phyloP scores from a whole-genome alignment of 768 basidiomycete species.

The Auriculariales sp. region DNA sequence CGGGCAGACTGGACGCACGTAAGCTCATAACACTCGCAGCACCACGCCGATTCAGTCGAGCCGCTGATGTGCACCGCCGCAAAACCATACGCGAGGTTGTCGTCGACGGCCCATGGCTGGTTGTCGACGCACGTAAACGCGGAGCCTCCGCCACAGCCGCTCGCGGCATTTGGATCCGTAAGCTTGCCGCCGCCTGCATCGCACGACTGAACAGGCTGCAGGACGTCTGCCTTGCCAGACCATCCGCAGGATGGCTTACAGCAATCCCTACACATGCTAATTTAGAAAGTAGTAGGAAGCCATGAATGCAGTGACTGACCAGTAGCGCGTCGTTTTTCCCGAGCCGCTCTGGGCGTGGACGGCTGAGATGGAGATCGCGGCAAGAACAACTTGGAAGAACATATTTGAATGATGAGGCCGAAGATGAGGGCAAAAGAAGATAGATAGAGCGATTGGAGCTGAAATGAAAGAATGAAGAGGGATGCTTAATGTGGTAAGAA shows the following conservation, averaged over 20 bases:
- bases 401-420: no score
- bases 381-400: no score
- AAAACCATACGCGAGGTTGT: constrained; percentile 8
- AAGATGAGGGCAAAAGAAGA: no score
- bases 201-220: constrained; percentile 7
- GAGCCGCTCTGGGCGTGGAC: constrained; percentile 5
- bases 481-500: no score
- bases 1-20: no score
- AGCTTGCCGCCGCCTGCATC: constrained; percentile 4
- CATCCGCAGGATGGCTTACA: constrained; percentile 10
- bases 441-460: no score
- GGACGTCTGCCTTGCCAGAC: constrained; percentile 8
- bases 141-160: constrained; percentile 6
- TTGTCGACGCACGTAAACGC: constrained; percentile 8
- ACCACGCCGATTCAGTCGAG: constrained; percentile 6
- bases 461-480: no score
- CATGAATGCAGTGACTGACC: constrained; percentile 5
- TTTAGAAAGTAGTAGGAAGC: not conserved
- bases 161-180: constrained; percentile 3
- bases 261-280: constrained; percentile 6
- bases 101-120: constrained; percentile 8
- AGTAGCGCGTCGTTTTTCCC: constrained; percentile 8
- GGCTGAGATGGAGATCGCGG: not conserved
- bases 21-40: constrained; percentile 10
- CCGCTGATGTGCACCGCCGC: constrained; percentile 9